A percentile compares a stretch with the other conserved stretches of the same genome.
Evolutionary conservation across 306 rosid genomes (phyloP).

Genomic region (Glycine tomentella): DNA sequence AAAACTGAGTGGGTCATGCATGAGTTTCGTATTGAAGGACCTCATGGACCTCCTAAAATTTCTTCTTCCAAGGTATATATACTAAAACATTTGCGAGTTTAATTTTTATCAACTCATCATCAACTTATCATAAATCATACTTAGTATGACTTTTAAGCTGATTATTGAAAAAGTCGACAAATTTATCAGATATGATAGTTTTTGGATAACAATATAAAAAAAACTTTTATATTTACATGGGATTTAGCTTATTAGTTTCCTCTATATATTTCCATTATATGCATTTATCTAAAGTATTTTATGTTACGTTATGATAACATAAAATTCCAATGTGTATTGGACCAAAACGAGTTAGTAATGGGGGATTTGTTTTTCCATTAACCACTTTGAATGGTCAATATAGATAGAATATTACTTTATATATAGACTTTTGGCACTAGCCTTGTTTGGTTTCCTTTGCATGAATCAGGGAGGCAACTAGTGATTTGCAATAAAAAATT

Average conservation of each 20-base stretch:
- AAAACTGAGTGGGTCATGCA: slow-evolving; percentile 97
- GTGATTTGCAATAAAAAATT: slow-evolving; percentile 40
- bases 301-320: not conserved
- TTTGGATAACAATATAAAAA: not conserved
- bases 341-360: not conserved
- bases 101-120: not conserved
- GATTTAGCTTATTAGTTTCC: not conserved
- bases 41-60: slow-evolving; percentile 60
- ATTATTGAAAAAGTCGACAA: too few relatives aligned
- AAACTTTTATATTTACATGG: too few relatives aligned
- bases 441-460: slow-evolving; percentile 35
- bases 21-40: slow-evolving; percentile 81
- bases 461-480: slow-evolving; percentile 49
- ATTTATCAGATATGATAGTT: not conserved
- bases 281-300: not conserved
- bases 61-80: slow-evolving; percentile 69
- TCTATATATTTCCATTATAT: not conserved
- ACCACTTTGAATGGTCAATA: slow-evolving; percentile 31
- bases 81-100: not conserved
- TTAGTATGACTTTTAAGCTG: too few relatives aligned
- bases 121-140: too few relatives aligned
- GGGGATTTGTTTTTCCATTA: not conserved
- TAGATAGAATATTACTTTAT: slow-evolving; percentile 12
- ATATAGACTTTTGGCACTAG: slow-evolving; percentile 13
- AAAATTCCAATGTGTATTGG: not conserved